Evolutionary conservation across 2,329 filamentous ascomycete species (phyloP).

Genomic region (Pseudogymnoascus sp.): DNA sequence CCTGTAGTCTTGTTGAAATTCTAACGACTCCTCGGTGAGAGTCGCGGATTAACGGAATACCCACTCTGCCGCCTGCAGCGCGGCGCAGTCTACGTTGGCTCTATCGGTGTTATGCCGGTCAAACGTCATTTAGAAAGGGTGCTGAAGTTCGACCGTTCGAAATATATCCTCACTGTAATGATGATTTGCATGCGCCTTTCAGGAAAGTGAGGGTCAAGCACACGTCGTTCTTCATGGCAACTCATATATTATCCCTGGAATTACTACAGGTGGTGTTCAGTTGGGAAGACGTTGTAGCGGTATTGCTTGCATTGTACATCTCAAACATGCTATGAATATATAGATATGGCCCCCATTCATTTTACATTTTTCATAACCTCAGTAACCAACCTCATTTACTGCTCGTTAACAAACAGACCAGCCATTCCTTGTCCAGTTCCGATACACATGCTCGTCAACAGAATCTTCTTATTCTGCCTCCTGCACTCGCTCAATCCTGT

Average conservation of each 20-base stretch:
- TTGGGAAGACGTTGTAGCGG: not conserved
- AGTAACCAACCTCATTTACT: conserved; percentile 15
- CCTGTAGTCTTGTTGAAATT: too few relatives aligned
- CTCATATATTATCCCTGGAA: not conserved
- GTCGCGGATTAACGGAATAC: too few relatives aligned
- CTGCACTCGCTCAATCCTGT: conserved; percentile 81
- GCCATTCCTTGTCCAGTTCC: conserved; percentile 64
- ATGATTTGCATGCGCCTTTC: too few relatives aligned
- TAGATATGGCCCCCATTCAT: not conserved
- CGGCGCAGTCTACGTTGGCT: too few relatives aligned
- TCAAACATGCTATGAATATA: not conserved
- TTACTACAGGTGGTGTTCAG: not conserved
- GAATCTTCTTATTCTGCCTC: conserved; percentile 78
- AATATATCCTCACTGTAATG: too few relatives aligned
- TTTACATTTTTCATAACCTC: not conserved
- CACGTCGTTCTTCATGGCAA: not conserved
- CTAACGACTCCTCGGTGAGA: too few relatives aligned
- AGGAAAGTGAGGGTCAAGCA: not conserved
- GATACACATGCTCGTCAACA: conserved; percentile 87
- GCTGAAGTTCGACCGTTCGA: too few relatives aligned
- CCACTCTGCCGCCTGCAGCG: too few relatives aligned
- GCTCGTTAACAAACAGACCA: conserved; percentile 56
- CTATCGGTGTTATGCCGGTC: too few relatives aligned
- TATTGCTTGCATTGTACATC: conserved; percentile 1
- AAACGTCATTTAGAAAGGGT: too few relatives aligned